Evolutionary conservation across 352 stramenopile genomes (phyloP).

Genomic region (Phytophthora idaei): DNA sequence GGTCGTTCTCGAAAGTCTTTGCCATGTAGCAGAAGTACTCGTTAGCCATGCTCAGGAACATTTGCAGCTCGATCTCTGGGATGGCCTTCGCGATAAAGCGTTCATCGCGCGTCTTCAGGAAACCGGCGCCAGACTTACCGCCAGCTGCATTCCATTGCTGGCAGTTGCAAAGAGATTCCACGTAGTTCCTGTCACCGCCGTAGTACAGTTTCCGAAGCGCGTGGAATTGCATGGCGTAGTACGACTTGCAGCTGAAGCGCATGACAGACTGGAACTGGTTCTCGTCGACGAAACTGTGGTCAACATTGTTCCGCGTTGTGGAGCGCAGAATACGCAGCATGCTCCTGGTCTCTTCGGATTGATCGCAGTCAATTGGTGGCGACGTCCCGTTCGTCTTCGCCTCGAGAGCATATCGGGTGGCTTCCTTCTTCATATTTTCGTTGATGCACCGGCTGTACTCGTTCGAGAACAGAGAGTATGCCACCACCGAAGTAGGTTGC

Average conservation of each 20-base stretch:
- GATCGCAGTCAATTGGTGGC: constrained; percentile 25
- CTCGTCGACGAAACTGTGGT: constrained; percentile 86
- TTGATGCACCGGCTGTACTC: constrained; percentile 81
- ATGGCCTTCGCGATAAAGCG: constrained; percentile 90
- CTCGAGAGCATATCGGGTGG: constrained; percentile 41
- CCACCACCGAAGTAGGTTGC: constrained; percentile 85
- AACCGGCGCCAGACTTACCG: constrained; percentile 87
- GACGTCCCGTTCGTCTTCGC: constrained; percentile 44
- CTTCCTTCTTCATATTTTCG: constrained; percentile 68
- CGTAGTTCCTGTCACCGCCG: constrained; percentile 83
- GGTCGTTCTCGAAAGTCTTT: constrained; percentile 85
- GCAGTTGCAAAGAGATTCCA: constrained; percentile 87
- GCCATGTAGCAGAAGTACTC: constrained; percentile 92
- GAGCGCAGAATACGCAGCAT: constrained; percentile 79
- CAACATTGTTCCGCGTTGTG: constrained; percentile 77
- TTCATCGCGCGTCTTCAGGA: constrained; percentile 87
- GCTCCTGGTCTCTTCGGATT: constrained; percentile 36
- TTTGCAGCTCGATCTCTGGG: constrained; percentile 85
- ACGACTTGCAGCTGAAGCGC: constrained; percentile 88
- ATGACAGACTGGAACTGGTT: constrained; percentile 84
- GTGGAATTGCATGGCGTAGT: constrained; percentile 91
- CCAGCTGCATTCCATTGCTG: constrained; percentile 86
- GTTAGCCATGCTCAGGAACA: constrained; percentile 91
- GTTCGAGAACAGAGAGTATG: constrained; percentile 86
- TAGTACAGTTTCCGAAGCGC: constrained; percentile 85